A percentile compares a stretch with the other conserved stretches of the same genome.
These are phyloP conservation scores for Tremellales sp. DNA, from an alignment of 1,284 basidiomycete species.

Conservation along the genomic window DNA sequence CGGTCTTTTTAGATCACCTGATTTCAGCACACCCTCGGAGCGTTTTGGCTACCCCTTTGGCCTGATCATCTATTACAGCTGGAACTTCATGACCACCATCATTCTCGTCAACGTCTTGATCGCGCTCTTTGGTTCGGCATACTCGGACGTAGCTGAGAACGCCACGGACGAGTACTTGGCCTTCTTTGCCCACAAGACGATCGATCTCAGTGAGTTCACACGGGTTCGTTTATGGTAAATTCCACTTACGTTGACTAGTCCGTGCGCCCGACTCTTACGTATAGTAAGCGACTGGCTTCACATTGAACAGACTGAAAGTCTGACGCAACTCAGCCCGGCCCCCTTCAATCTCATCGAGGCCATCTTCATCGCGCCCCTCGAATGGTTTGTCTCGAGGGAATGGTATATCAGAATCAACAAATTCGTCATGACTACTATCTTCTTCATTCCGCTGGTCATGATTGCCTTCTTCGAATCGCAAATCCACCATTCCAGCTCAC, in stretches of 20 bases:
- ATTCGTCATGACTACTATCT: constrained; percentile 67
- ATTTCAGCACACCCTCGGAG: constrained; percentile 63
- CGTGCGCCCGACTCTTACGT: constrained; percentile 67
- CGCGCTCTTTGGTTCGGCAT: constrained; percentile 87
- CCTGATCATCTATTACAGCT: constrained; percentile 77
- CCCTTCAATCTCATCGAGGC: constrained; percentile 80
- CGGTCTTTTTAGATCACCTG: constrained; percentile 59
- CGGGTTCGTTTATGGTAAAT: not conserved
- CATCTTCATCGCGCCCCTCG: constrained; percentile 74
- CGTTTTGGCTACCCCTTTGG: constrained; percentile 58
- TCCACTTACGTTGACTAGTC: constrained; percentile 22
- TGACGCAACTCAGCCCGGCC: constrained; percentile 25
- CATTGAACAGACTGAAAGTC: not conserved
- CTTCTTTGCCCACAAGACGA: constrained; percentile 81
- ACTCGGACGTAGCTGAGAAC: constrained; percentile 63
- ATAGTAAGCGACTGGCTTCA: constrained; percentile 33
- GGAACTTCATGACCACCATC: constrained; percentile 81
- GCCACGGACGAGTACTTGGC: constrained; percentile 57
- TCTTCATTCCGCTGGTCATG: constrained; percentile 69
- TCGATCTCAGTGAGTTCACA: constrained; percentile 56
- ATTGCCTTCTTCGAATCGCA: constrained; percentile 75
- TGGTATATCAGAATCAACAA: constrained; percentile 62
- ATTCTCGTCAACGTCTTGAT: constrained; percentile 92
- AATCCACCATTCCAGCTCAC: constrained; percentile 51
- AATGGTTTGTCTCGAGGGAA: constrained; percentile 46